Conservation (phyloP, 208 protist genomes). For the Leptomonas pyrrhocoris region DNA sequence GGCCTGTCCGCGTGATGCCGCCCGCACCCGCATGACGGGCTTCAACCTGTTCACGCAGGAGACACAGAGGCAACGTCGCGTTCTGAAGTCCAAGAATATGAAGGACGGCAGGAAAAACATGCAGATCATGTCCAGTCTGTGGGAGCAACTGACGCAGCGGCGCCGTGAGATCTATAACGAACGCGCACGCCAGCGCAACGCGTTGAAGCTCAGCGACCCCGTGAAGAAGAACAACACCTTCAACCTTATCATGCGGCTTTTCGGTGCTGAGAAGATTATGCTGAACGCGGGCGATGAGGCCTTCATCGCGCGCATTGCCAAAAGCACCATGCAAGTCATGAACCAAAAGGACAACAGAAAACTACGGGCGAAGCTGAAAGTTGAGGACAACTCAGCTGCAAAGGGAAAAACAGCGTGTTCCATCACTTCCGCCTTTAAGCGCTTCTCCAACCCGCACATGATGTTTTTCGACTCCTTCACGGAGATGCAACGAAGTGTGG, state of each 20-base stretch:
- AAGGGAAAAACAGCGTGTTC: background rate
- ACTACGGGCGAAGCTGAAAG: slow-evolving; percentile 37
- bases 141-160: slow-evolving; percentile 30
- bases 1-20: slow-evolving; percentile 2
- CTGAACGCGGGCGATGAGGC: slow-evolving; percentile 47
- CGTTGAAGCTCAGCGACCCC: slow-evolving; percentile 27
- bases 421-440: slow-evolving; percentile 4
- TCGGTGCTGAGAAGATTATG: slow-evolving; percentile 40
- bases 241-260: slow-evolving; percentile 72
- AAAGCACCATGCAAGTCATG: slow-evolving; percentile 53
- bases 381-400: background rate
- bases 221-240: slow-evolving; percentile 62
- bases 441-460: slow-evolving; percentile 56
- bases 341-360: slow-evolving; percentile 27
- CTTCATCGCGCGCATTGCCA: slow-evolving; percentile 56
- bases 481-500: slow-evolving; percentile 76
- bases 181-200: slow-evolving; percentile 37
- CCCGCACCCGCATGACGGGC: slow-evolving; percentile 54
- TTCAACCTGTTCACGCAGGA: slow-evolving; percentile 65
- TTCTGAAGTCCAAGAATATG: slow-evolving; percentile 43
- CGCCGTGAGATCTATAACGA: slow-evolving; percentile 50
- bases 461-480: slow-evolving; percentile 76
- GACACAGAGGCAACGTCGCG: slow-evolving; percentile 33
- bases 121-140: slow-evolving; percentile 46
- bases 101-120: slow-evolving; percentile 45